These are phyloP conservation scores for Ottelia alismoides DNA, from an alignment of 106 monocot genomes.

Conservation along the genomic window DNA sequence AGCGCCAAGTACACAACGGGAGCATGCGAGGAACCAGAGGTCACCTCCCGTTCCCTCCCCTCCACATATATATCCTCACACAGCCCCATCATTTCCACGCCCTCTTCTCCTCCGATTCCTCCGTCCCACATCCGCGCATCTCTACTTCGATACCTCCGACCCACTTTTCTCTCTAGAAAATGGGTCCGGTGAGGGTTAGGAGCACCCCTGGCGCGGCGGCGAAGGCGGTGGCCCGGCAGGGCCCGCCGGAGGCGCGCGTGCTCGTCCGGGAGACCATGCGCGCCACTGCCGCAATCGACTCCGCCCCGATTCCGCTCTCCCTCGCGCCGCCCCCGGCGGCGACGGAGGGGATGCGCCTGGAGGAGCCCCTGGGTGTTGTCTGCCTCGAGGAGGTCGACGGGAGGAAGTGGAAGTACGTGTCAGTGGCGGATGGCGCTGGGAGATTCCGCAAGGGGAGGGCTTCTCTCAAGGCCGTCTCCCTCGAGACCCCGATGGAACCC, in stretches of 20 bases:
- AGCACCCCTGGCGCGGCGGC: slow-evolving; percentile 6
- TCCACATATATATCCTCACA: no score
- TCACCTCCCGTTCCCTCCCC: no score
- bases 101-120: no score
- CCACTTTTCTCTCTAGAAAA: background rate
- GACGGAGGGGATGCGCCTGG: slow-evolving; percentile 9
- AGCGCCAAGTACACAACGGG: no score
- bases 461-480: slow-evolving; percentile 19
- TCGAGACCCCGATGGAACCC: slow-evolving; percentile 27
- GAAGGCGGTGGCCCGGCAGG: background rate
- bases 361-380: slow-evolving; percentile 6
- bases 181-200: slow-evolving; percentile 14
- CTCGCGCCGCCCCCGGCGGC: background rate
- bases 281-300: background rate
- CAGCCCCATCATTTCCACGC: no score
- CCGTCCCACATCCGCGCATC: background rate
- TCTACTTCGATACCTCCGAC: background rate
- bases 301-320: background rate
- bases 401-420: slow-evolving; percentile 37
- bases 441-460: background rate
- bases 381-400: slow-evolving; percentile 40
- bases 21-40: no score
- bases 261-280: slow-evolving; percentile 24
- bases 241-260: slow-evolving; percentile 15
- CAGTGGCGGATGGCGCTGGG: slow-evolving; percentile 9